Evolutionary conservation across 176 grass and related monocot genomes (phyloP).

Genomic region (Paspalum vaginatum): DNA sequence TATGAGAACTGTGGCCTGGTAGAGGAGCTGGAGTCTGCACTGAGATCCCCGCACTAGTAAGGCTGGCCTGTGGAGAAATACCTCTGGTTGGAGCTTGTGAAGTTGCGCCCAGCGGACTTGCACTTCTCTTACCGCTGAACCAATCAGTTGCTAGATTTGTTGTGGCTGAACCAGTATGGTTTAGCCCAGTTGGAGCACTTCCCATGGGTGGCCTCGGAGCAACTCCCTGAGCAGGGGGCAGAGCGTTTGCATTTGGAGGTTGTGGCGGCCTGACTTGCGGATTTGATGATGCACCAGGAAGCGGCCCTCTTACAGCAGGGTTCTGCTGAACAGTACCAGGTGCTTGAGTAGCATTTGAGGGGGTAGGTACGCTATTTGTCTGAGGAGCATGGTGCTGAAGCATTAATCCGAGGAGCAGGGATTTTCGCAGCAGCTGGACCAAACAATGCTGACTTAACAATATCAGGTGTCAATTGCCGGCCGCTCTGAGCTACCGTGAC

Average conservation of each 20-base stretch:
- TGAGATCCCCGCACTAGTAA: slow-evolving; percentile 50
- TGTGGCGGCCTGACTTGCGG: slow-evolving; percentile 59
- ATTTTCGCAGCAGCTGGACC: slow-evolving; percentile 85
- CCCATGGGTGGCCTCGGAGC: slow-evolving; percentile 50
- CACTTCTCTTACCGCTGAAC: slow-evolving; percentile 71
- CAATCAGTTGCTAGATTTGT: slow-evolving; percentile 80
- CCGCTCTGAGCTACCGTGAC: slow-evolving; percentile 90
- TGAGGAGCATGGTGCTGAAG: slow-evolving; percentile 37
- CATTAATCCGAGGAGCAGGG: slow-evolving; percentile 79
- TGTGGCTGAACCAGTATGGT: slow-evolving; percentile 48
- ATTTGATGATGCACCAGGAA: slow-evolving; percentile 32
- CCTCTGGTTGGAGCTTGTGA: slow-evolving; percentile 61
- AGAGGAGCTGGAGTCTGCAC: slow-evolving; percentile 44
- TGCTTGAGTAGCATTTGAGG: slow-evolving; percentile 45
- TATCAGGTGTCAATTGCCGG: slow-evolving; percentile 76
- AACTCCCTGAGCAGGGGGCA: slow-evolving; percentile 43
- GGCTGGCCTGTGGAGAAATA: slow-evolving; percentile 51
- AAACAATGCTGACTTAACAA: slow-evolving; percentile 79
- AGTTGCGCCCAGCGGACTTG: slow-evolving; percentile 51
- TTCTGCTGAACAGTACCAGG: slow-evolving; percentile 55
- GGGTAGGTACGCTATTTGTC: slow-evolving; percentile 23
- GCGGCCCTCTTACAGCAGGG: slow-evolving; percentile 46
- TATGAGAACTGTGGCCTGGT: slow-evolving; percentile 40
- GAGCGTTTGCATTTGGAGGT: slow-evolving; percentile 44
- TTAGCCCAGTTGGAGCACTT: slow-evolving; percentile 41